These are phyloP conservation scores for Maudiozyma serrabonitensis DNA, from an alignment of 805 yeast species.

Conservation along the genomic window DNA sequence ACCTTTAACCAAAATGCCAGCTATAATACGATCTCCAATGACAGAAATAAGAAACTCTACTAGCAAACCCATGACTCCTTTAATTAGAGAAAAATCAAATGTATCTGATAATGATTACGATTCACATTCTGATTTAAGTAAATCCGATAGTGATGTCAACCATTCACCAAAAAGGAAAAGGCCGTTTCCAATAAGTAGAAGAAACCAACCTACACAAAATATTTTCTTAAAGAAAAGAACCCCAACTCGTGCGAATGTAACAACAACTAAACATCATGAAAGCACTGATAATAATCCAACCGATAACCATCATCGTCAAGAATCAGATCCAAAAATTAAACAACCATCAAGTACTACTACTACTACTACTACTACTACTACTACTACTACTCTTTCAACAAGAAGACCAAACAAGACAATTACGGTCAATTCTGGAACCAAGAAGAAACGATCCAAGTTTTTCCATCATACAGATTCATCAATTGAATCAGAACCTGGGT, in stretches of 20 bases:
- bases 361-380: too few species aligned
- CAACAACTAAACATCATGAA: too few species aligned
- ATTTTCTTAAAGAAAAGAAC: not conserved
- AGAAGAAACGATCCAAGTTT: not conserved
- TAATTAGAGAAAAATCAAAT: not conserved
- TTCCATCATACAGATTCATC: not conserved
- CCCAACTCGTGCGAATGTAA: too few species aligned
- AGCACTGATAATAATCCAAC: too few species aligned
- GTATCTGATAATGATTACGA: not conserved
- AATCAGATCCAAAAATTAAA: too few species aligned
- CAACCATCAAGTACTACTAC: too few species aligned
- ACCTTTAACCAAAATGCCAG: not conserved
- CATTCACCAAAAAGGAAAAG: constrained; percentile 1
- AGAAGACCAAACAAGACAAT: not conserved
- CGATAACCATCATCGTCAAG: too few species aligned
- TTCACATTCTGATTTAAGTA: not conserved
- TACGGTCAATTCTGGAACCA: not conserved
- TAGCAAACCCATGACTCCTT: not conserved
- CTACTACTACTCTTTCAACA: too few species aligned
- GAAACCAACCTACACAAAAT: not conserved
- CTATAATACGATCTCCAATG: not conserved
- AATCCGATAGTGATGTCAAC: not conserved
- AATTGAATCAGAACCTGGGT: not conserved
- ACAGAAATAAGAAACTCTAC: not conserved
- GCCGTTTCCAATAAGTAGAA: not conserved